A percentile compares a stretch with the other conserved stretches of the same genome.
phyloP scores from a whole-genome alignment of 768 basidiomycete species.

The Kwoniella dejecticola region DNA sequence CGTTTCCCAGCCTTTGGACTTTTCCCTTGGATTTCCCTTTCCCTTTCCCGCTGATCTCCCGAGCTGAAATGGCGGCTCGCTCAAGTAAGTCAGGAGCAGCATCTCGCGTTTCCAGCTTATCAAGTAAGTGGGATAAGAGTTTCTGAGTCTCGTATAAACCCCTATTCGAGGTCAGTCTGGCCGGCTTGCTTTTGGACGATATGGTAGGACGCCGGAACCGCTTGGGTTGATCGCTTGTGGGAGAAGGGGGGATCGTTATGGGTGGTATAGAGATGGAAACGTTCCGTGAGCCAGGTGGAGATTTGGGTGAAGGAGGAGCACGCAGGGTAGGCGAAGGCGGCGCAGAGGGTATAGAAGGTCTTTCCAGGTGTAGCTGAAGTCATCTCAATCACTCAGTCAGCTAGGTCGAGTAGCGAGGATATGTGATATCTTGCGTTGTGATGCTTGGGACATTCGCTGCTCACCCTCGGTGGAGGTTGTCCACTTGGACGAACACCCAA shows the following conservation, averaged over 20 bases:
- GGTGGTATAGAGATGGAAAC: constrained; percentile 18
- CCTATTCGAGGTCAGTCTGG: constrained; percentile 5
- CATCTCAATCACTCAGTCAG: not conserved
- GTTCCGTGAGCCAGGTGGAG: constrained; percentile 10
- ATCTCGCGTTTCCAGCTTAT: constrained; percentile 64
- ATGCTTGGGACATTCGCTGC: not conserved
- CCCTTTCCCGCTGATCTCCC: constrained; percentile 58
- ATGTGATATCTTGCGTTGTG: not conserved
- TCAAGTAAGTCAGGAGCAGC: constrained; percentile 39
- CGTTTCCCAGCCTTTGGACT: constrained; percentile 36
- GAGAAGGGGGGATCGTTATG: constrained; percentile 4
- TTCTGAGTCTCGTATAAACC: constrained; percentile 67
- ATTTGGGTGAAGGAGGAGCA: constrained; percentile 16
- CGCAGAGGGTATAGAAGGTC: not conserved
- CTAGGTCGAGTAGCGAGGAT: not conserved
- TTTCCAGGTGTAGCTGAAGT: constrained; percentile 5
- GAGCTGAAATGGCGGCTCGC: constrained; percentile 59
- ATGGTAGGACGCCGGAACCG: constrained; percentile 33
- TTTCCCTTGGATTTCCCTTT: constrained; percentile 44
- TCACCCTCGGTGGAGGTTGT: constrained; percentile 25
- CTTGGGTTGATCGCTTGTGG: constrained; percentile 25
- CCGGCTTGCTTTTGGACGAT: constrained; percentile 21
- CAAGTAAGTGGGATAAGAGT: constrained; percentile 67
- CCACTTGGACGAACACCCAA: constrained; percentile 26
- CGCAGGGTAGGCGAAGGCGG: constrained; percentile 10